A percentile compares a stretch with the other conserved stretches of the same genome.
phyloP scores from a whole-genome alignment of 768 basidiomycete species.

The Lentinula raphanica region DNA sequence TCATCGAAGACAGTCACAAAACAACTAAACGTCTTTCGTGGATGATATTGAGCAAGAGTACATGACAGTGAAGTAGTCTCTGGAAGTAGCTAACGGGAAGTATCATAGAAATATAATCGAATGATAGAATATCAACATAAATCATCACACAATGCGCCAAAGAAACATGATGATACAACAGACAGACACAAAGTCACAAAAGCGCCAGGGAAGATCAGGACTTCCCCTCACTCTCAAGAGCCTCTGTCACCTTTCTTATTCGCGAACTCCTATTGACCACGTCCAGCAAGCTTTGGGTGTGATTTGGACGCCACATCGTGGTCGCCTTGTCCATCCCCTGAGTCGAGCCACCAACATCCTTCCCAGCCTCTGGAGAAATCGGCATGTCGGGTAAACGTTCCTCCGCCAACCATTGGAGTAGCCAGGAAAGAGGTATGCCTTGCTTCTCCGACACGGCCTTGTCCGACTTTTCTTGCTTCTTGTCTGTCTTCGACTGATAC shows the following conservation, averaged over 20 bases:
- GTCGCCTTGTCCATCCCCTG: not conserved
- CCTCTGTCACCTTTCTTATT: slow-evolving; percentile 7
- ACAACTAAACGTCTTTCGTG: too few species aligned
- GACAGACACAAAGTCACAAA: not conserved
- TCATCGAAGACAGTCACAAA: too few species aligned
- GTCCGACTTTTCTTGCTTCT: not conserved
- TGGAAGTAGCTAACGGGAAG: not conserved
- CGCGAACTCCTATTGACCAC: slow-evolving; percentile 21
- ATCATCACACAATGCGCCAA: too few species aligned
- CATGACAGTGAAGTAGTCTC: too few species aligned
- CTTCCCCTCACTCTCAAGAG: not conserved
- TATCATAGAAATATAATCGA: not conserved
- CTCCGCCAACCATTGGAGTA: slow-evolving; percentile 44
- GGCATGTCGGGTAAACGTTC: slow-evolving; percentile 44
- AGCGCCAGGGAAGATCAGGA: not conserved
- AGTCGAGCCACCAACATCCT: not conserved
- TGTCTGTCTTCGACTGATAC: not conserved
- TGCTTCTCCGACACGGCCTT: slow-evolving; percentile 25
- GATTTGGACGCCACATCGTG: slow-evolving; percentile 31
- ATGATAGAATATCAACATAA: not conserved
- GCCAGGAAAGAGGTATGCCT: slow-evolving; percentile 41
- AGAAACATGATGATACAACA: too few species aligned
- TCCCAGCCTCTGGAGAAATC: not conserved
- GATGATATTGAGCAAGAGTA: too few species aligned
- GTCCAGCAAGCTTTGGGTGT: slow-evolving; percentile 29